phyloP scores from a whole-genome alignment of 2,329 filamentous ascomycete species.

The Helotiales sp. region DNA sequence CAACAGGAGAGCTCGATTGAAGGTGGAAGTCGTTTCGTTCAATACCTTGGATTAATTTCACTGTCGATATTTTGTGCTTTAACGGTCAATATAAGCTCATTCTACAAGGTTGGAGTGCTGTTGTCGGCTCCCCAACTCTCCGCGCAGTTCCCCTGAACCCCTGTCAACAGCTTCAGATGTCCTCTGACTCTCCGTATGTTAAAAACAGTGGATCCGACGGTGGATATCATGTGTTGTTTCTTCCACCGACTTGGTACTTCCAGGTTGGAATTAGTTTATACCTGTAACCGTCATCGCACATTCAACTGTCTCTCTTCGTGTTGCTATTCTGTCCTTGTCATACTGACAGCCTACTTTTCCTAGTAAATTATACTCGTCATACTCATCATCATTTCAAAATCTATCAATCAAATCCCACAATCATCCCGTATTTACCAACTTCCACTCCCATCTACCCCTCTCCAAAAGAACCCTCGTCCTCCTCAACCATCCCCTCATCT shows the following conservation, averaged over 20 bases:
- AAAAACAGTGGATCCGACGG: not conserved
- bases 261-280: no score
- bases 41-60: not conserved
- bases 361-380: no score
- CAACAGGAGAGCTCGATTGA: not conserved
- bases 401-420: no score
- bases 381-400: not conserved
- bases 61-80: no score
- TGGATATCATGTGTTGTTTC: no score
- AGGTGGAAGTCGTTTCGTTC: not conserved
- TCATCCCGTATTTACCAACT: slow-evolving; percentile 16
- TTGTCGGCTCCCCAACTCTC: not conserved
- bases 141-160: not conserved
- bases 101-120: not conserved
- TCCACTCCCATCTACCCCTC: slow-evolving; percentile 17
- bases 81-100: not conserved
- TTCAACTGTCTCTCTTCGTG: no score
- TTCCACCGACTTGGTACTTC: no score
- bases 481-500: not conserved
- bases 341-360: no score
- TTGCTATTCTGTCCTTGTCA: no score
- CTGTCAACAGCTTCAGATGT: slow-evolving; percentile 4
- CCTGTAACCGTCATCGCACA: no score
- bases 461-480: slow-evolving; percentile 14
- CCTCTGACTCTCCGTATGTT: not conserved